These are phyloP conservation scores for Leccinum subgranulosum DNA, from an alignment of 768 basidiomycete species.

Conservation along the genomic window DNA sequence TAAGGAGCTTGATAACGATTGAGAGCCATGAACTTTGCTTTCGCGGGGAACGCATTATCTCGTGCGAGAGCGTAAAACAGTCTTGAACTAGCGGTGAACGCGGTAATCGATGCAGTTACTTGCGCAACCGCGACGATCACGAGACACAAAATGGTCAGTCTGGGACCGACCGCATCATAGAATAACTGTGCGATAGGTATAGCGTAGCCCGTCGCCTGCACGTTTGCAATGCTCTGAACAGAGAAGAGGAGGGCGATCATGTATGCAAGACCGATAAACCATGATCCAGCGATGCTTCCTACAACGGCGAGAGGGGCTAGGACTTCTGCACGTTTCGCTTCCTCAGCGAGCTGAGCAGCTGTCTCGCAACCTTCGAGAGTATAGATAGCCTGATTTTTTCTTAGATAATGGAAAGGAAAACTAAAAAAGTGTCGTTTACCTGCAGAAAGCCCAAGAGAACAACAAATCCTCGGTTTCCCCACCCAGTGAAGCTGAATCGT, in stretches of 20 bases:
- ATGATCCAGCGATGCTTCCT: constrained; percentile 54
- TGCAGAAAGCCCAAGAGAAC: constrained; percentile 52
- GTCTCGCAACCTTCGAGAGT: constrained; percentile 62
- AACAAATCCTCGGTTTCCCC: constrained; percentile 51
- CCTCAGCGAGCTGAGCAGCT: constrained; percentile 62
- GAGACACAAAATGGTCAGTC: constrained; percentile 49
- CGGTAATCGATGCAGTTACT: constrained; percentile 54
- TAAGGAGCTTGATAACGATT: constrained; percentile 54
- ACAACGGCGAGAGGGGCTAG: constrained; percentile 58
- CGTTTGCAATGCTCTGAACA: constrained; percentile 48
- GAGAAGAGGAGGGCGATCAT: constrained; percentile 59
- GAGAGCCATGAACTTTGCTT: constrained; percentile 44
- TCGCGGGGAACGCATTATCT: constrained; percentile 50
- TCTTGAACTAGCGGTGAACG: constrained; percentile 56
- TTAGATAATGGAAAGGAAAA: background rate
- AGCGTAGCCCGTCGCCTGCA: constrained; percentile 50
- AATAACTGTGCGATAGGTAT: constrained; percentile 60
- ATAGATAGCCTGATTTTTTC: constrained; percentile 44
- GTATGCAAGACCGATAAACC: constrained; percentile 54
- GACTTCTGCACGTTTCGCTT: constrained; percentile 51
- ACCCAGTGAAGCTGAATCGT: constrained; percentile 49
- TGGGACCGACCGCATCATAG: constrained; percentile 48
- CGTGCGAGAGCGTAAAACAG: constrained; percentile 56
- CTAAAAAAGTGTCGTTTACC: constrained; percentile 4
- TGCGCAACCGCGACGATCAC: constrained; percentile 48